Evolutionary conservation across 148 eudicot genomes (phyloP).

Genomic region (Talinum fruticosum): DNA sequence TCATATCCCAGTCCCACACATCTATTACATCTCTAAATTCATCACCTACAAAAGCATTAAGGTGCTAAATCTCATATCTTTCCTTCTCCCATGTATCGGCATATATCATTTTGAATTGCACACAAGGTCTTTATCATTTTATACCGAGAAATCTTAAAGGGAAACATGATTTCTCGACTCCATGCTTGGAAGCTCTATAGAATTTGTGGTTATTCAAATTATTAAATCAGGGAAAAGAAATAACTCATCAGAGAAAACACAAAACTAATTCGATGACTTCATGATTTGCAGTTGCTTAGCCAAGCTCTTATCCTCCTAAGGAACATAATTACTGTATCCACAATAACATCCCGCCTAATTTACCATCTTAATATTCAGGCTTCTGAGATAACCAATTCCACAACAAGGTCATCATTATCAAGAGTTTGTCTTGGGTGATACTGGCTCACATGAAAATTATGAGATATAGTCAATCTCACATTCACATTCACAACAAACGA

Average conservation of each 20-base stretch:
- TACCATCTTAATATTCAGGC: background rate
- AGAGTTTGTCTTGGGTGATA: background rate
- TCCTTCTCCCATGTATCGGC: background rate
- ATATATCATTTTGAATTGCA: background rate
- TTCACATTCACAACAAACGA: background rate
- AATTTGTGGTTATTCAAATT: background rate
- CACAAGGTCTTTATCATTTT: background rate
- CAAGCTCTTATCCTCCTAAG: no score
- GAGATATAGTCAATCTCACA: background rate
- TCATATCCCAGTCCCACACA: background rate
- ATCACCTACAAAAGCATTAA: background rate
- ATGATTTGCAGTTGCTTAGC: no score
- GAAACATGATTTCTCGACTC: no score
- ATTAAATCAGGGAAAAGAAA: background rate
- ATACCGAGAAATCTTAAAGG: background rate
- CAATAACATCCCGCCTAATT: background rate
- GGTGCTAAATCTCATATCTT: background rate
- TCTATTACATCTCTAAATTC: background rate
- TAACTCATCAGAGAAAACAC: background rate
- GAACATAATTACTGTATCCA: background rate
- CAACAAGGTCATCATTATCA: background rate
- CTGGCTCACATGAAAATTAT: background rate
- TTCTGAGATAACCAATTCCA: background rate
- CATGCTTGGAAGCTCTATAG: no score
- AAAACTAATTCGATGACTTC: background rate